Base-by-base conservation (phyloP, 768 basidiomycete genomes). In the Russula abietina region DNA sequence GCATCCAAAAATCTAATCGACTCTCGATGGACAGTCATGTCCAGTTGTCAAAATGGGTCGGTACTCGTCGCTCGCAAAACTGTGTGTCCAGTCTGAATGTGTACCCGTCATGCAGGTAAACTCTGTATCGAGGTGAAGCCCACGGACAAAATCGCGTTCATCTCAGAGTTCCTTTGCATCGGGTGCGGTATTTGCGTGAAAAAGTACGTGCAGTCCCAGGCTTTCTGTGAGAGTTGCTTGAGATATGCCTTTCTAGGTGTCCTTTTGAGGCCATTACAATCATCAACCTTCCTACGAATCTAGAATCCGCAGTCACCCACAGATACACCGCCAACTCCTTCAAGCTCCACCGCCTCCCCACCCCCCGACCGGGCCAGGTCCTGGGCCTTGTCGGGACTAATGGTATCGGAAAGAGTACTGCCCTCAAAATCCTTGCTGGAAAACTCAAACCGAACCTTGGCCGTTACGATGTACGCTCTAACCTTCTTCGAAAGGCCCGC, bases 161-260 rank as follows among this genome's bases (percentile, higher is more conserved):
- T 99, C 77, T 98, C 97, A 30, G 97, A 99, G 74, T 94, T 96
- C 73, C 80, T 99, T 59, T 99, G 97, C 74, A 99, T 99, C 65
- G 97, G 97, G 70, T 99, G 97, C 75, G 97, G 97, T 90, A 98
- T 99, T 71, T 99, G 97, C 74, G 95, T 98, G 38, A 98, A 98
- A 79, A 99, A 98, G 96, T 97, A 71, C 73, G 88, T 77, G 7
- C 9, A 3, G 3, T 26, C 17, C 8, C 10, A 5, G 28, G 17
- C 32, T 45, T 61, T 48, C 26, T 53, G 11, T 26, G 19, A 39
- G 43, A 26, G 14, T 51, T 19, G 19, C n/a, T 57, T 36, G 48
- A 62, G 30, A 38, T 41, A 30, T 45, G 10, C 17, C 11, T 53
- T 53, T 41, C 45, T 48, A 98, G 96, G 77, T 99, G 97, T 72